Conservation (phyloP, 305 asterid genomes). For the Fraxinus angustifolia region DNA sequence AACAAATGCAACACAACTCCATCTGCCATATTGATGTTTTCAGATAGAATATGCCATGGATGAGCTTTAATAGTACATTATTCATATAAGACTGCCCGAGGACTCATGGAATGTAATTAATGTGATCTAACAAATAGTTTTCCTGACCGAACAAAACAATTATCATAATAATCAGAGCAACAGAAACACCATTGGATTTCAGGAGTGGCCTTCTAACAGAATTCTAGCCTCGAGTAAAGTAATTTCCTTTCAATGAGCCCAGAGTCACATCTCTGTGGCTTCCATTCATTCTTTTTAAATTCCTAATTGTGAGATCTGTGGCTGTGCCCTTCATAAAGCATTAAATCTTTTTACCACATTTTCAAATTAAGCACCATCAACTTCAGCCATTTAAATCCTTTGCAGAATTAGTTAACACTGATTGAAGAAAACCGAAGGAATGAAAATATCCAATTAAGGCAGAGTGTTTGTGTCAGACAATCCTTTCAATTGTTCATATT, state of each 20-base stretch:
- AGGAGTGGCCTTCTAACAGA: not conserved
- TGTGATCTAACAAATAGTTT: not conserved
- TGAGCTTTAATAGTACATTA: not conserved
- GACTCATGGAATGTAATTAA: not conserved
- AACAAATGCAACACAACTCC: conserved; percentile 8
- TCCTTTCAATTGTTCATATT: not conserved
- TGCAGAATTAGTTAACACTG: not conserved
- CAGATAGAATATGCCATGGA: not conserved
- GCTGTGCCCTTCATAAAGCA: not conserved
- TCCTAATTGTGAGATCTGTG: not conserved
- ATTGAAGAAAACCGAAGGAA: not conserved
- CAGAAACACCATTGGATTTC: conserved; percentile 2
- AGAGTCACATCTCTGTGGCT: not conserved
- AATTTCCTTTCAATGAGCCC: not conserved
- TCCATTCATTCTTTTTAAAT: not conserved
- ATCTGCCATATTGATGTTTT: not conserved
- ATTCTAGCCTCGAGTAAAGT: not conserved
- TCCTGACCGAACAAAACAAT: not conserved
- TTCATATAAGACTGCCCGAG: conserved; percentile 1
- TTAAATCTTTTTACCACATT: not conserved
- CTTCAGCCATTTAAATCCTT: conserved; percentile 1
- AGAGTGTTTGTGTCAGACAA: not conserved
- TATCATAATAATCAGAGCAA: conserved; percentile 10
- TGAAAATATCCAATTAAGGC: not conserved
- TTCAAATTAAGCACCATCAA: not conserved